A percentile compares a stretch with the other conserved stretches of the same genome.
Evolutionary conservation across 2,329 filamentous ascomycete genomes (phyloP).

Genomic region (Colletotrichum limetticola): DNA sequence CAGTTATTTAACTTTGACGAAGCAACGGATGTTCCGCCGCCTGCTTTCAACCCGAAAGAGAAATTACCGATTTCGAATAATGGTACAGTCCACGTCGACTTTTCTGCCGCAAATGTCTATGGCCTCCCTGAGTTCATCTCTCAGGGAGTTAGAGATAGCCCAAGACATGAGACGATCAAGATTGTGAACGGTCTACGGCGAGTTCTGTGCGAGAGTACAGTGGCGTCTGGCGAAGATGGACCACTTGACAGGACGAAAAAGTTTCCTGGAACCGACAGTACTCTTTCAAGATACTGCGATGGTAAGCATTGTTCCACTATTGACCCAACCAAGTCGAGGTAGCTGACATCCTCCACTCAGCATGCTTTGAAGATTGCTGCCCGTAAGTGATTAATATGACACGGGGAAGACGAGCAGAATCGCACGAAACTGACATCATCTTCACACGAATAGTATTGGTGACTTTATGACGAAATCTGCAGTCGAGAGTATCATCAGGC

Average conservation of each 20-base stretch:
- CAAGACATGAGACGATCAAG: slow-evolving; percentile 1
- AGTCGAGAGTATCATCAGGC: slow-evolving; percentile 4
- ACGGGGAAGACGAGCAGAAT: too few species aligned
- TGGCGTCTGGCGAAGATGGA: not conserved
- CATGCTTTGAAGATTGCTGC: slow-evolving; percentile 24
- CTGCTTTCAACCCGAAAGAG: not conserved
- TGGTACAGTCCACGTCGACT: not conserved
- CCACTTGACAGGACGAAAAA: not conserved
- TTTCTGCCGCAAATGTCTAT: slow-evolving; percentile 23
- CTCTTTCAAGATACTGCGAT: slow-evolving; percentile 16
- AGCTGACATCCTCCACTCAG: not conserved
- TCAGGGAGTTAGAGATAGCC: not conserved
- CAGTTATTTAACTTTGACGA: slow-evolving; percentile 7
- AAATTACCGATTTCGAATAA: not conserved
- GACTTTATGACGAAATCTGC: slow-evolving; percentile 13
- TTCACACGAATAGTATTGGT: not conserved
- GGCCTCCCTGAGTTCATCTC: slow-evolving; percentile 8
- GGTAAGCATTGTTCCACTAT: not conserved
- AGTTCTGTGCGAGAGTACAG: not conserved
- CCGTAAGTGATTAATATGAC: slow-evolving; percentile 10
- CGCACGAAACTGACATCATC: not conserved
- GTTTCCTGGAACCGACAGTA: slow-evolving; percentile 2
- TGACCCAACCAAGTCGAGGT: not conserved
- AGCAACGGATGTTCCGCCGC: not conserved
- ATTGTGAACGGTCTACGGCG: slow-evolving; percentile 26